These are phyloP conservation scores for Dendrostoma leiphaemia DNA, from an alignment of 2,329 filamentous ascomycete genomes.

Conservation along the genomic window DNA sequence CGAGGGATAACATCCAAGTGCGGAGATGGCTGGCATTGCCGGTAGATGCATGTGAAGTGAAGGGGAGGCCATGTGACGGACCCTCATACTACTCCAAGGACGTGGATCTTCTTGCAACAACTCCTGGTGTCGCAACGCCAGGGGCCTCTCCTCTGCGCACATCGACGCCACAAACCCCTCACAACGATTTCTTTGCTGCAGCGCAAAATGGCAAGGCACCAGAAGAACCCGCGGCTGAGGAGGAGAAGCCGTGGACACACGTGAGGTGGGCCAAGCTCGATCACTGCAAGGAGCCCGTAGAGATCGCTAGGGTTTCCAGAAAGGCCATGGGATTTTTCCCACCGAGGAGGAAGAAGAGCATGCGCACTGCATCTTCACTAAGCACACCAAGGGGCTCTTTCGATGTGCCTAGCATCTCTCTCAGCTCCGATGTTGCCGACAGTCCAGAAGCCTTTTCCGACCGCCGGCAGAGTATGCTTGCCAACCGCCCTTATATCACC, in stretches of 20 bases:
- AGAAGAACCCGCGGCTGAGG: conserved; percentile 40
- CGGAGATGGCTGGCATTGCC: conserved; percentile 80
- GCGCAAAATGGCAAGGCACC: conserved; percentile 32
- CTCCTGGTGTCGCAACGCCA: conserved; percentile 37
- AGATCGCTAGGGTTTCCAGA: conserved; percentile 82
- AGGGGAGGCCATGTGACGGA: conserved; percentile 66
- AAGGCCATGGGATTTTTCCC: conserved; percentile 88
- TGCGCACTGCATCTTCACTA: conserved; percentile 61
- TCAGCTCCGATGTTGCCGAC: conserved; percentile 34
- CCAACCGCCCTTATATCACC: conserved; percentile 32
- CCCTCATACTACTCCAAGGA: conserved; percentile 42
- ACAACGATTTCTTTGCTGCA: conserved; percentile 42
- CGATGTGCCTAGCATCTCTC: conserved; percentile 50
- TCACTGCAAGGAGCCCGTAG: conserved; percentile 64
- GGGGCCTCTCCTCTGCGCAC: conserved; percentile 23
- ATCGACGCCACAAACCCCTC: conserved; percentile 27
- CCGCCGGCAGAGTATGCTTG: conserved; percentile 42
- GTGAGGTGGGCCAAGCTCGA: conserved; percentile 87
- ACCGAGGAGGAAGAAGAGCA: conserved; percentile 82
- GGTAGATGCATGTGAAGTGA: conserved; percentile 83
- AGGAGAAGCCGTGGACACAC: conserved; percentile 74
- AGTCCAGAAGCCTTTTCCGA: conserved; percentile 35
- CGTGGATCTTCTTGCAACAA: conserved; percentile 51
- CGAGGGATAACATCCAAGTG: conserved; percentile 84
- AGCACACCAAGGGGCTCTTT: conserved; percentile 67